Base-by-base conservation (phyloP, 83 land plant species). In the Picea abies region DNA sequence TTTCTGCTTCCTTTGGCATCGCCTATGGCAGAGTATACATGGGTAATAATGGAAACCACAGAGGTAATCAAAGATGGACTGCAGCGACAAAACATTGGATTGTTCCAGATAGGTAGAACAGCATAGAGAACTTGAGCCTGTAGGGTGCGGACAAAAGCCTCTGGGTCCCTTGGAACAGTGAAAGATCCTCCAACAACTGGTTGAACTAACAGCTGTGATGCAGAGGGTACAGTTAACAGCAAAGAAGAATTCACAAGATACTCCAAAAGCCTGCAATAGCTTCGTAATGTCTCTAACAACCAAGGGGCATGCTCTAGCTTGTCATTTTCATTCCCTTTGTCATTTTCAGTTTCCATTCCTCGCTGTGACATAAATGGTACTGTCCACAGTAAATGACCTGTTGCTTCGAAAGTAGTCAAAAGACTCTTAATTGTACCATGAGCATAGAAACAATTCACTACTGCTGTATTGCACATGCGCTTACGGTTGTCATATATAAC, bases 51-150 rank as follows among this genome's bases (percentile, higher is more conserved):
- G 16, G 96, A 88, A 79, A 93, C 79, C 60, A 98, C 81, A 58
- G 97, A 89, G 14, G 89, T 85, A 39, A 98, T 90, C 26, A 96
- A 92, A 72, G 52, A 65, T 41, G 88, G 82, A 81, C 81, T 88
- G 83, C 99, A 98, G 65, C 84, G 84, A 11, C 94, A 86, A 82
- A 98, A 94, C 84, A 80, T 82, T n/a, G 97, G 94, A 64, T 98
- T 94, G 79, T 93, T 98, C 99, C 99, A 98, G 25, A 98, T 82
- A 84, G 99, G 99, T 73, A 98, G 90, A 32, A 98, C 79, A 29
- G 85, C 93, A 80, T 93, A 85, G 68, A 98, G 87, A 65, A 93
- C 99, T 81, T 94, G 94, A 25, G 92, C 85, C 84, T 98, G 99
- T 78, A 98, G 63, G 63, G 83, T 81, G 20, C 91, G 91, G 22